Evolutionary conservation across 1,284 basidiomycete species (phyloP).

Genomic region (Malassezia equina): DNA sequence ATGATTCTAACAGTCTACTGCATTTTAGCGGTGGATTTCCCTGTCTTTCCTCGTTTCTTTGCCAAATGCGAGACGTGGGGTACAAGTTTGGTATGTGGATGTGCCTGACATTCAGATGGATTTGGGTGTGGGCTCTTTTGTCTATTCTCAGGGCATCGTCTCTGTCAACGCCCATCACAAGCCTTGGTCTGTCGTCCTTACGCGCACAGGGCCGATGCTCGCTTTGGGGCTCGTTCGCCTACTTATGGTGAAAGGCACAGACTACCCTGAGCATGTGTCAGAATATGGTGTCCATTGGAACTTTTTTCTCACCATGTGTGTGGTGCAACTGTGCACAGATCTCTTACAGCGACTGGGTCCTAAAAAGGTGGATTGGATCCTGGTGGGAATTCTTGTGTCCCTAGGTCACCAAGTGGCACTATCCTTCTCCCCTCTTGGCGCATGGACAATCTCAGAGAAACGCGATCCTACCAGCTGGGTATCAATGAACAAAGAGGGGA

Average conservation of each 20-base stretch:
- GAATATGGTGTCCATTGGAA: slow-evolving; percentile 99
- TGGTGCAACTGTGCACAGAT: slow-evolving; percentile 62
- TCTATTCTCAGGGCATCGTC: slow-evolving; percentile 84
- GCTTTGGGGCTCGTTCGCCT: slow-evolving; percentile 68
- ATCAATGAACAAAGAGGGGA: slow-evolving; percentile 82
- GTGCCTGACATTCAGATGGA: slow-evolving; percentile 62
- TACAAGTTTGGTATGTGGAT: slow-evolving; percentile 54
- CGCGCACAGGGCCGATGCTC: slow-evolving; percentile 62
- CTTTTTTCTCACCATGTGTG: slow-evolving; percentile 85
- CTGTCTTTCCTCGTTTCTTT: slow-evolving; percentile 70
- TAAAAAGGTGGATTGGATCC: background rate
- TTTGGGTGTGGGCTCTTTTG: slow-evolving; percentile 87
- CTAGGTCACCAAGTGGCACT: slow-evolving; percentile 19
- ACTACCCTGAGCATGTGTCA: slow-evolving; percentile 86
- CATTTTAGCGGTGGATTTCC: slow-evolving; percentile 92
- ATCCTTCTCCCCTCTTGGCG: slow-evolving; percentile 17
- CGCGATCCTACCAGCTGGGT: slow-evolving; percentile 55
- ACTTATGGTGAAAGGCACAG: slow-evolving; percentile 76
- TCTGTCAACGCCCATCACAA: slow-evolving; percentile 55
- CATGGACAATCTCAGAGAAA: slow-evolving; percentile 23
- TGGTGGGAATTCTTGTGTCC: slow-evolving; percentile 58
- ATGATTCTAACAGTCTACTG: slow-evolving; percentile 81
- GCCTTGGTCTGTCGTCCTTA: slow-evolving; percentile 47
- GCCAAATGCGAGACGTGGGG: slow-evolving; percentile 93
- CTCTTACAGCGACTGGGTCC: slow-evolving; percentile 53